These are phyloP conservation scores for Thalassiosira pacifica DNA, from an alignment of 352 stramenopile species.

Conservation along the genomic window DNA sequence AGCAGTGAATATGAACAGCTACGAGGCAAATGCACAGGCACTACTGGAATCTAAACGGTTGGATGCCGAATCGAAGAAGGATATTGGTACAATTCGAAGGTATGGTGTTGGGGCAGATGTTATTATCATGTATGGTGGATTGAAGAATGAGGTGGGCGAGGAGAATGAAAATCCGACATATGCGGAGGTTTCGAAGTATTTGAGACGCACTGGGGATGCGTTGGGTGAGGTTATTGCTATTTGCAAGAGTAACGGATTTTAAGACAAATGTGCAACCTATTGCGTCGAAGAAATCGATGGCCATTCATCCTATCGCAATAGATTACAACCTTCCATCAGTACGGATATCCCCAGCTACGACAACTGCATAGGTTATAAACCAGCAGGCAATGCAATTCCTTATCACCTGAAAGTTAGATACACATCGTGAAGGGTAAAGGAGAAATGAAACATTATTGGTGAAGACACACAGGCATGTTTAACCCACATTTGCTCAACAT, in stretches of 20 bases:
- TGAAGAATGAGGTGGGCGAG: conserved; percentile 44
- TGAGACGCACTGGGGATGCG: background rate
- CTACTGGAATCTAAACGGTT: conserved; percentile 32
- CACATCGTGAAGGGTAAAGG: background rate
- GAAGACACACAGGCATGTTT: background rate
- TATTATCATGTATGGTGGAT: conserved; percentile 58
- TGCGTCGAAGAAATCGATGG: too few relatives aligned
- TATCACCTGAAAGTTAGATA: background rate
- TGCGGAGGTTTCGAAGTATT: conserved; percentile 15
- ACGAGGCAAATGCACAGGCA: conserved; percentile 17
- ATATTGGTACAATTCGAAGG: conserved; percentile 55
- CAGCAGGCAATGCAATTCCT: background rate
- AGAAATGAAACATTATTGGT: background rate
- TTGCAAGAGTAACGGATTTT: conserved; percentile 28
- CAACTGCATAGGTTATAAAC: background rate
- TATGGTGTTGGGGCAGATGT: conserved; percentile 61
- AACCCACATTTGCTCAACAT: too few relatives aligned
- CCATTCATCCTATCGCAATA: background rate
- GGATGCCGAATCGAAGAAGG: conserved; percentile 53
- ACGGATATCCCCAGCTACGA: background rate
- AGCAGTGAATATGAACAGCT: conserved; percentile 35
- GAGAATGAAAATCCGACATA: background rate
- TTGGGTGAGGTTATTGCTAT: conserved; percentile 28
- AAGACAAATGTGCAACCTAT: too few relatives aligned
- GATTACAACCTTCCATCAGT: background rate